Evolutionary conservation across 768 basidiomycete genomes (phyloP).

Genomic region (Naematelia encephala): DNA sequence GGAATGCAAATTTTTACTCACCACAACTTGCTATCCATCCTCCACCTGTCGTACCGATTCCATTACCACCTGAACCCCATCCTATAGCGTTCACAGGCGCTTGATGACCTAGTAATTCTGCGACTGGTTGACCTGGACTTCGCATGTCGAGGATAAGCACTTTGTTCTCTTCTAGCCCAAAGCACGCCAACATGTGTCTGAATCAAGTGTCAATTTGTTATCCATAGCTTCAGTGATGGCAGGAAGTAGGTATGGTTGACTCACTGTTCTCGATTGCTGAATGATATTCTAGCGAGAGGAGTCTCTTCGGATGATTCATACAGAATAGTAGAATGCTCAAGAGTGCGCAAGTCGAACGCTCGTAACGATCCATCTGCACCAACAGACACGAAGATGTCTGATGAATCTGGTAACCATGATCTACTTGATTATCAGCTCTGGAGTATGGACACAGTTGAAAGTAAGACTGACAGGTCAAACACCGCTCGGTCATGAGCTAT

Average conservation of each 20-base stretch:
- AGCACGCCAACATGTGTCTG: constrained; percentile 94
- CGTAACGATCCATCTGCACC: constrained; percentile 95
- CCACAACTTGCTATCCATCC: constrained; percentile 85
- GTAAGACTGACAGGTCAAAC: constrained; percentile 32
- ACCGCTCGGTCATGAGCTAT: constrained; percentile 82
- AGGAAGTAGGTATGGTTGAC: constrained; percentile 9
- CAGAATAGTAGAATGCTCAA: constrained; percentile 97
- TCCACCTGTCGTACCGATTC: constrained; percentile 55
- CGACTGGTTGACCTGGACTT: constrained; percentile 89
- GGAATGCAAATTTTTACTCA: constrained; percentile 50
- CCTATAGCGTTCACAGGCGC: constrained; percentile 79
- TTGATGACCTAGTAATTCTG: constrained; percentile 81
- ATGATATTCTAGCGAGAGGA: constrained; percentile 47
- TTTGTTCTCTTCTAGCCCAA: constrained; percentile 86
- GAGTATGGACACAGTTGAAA: not conserved
- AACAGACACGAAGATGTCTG: constrained; percentile 96
- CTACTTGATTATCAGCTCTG: constrained; percentile 52
- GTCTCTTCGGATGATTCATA: constrained; percentile 64
- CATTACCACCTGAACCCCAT: constrained; percentile 67
- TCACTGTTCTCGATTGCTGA: constrained; percentile 54
- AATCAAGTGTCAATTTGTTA: constrained; percentile 67
- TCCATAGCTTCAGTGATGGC: not conserved
- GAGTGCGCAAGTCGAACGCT: constrained; percentile 90
- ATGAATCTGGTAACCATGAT: constrained; percentile 97
- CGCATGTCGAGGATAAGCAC: constrained; percentile 96